These are phyloP conservation scores for Castanea crenata DNA, from an alignment of 306 rosid genomes.

Conservation along the genomic window DNA sequence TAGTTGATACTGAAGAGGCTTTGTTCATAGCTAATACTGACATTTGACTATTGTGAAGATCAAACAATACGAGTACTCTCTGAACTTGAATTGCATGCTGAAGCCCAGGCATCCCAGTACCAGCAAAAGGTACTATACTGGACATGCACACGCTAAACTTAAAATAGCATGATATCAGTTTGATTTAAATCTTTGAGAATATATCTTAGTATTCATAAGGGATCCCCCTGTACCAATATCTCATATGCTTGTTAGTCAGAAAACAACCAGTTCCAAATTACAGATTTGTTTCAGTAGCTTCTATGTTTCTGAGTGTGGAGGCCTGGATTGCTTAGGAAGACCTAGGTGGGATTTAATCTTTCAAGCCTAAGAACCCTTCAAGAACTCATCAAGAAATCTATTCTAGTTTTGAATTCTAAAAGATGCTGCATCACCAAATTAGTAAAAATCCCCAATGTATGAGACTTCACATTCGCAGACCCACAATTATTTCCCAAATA, in stretches of 20 bases:
- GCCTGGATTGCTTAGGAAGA: too few relatives aligned
- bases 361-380: too few relatives aligned
- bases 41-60: slow-evolving; percentile 54
- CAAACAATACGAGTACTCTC: slow-evolving; percentile 75
- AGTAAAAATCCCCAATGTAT: too few relatives aligned
- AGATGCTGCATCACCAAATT: too few relatives aligned
- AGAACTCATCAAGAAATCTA: too few relatives aligned
- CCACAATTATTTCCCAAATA: too few relatives aligned
- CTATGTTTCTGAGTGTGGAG: too few relatives aligned
- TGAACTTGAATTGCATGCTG: slow-evolving; percentile 85
- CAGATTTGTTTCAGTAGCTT: background rate
- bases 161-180: background rate
- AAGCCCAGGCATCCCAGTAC: slow-evolving; percentile 87
- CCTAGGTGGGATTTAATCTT: too few relatives aligned
- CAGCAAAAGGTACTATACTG: slow-evolving; percentile 73
- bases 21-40: slow-evolving; percentile 37
- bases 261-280: background rate
- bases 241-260: background rate
- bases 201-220: background rate
- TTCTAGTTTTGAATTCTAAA: too few relatives aligned
- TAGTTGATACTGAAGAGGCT: slow-evolving; percentile 58
- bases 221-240: background rate
- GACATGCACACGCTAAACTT: slow-evolving; percentile 2
- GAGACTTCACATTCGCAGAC: too few relatives aligned
- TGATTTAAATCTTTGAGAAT: background rate